These are phyloP conservation scores for Daldinia vernicosa DNA, from an alignment of 495 filamentous ascomycete species.

Conservation along the genomic window DNA sequence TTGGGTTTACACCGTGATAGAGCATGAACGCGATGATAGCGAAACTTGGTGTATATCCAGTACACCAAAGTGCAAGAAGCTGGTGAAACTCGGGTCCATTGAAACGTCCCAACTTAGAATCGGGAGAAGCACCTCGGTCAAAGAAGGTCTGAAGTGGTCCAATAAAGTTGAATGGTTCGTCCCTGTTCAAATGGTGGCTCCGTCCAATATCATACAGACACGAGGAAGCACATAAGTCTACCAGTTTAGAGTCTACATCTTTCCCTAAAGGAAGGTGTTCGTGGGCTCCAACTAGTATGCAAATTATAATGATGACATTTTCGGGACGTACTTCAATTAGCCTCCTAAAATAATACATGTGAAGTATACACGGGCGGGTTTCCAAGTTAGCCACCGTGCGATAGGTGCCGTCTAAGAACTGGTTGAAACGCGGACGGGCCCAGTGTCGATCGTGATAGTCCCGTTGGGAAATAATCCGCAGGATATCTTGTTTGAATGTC, in stretches of 20 bases:
- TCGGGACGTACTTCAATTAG: background rate
- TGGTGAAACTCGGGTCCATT: background rate
- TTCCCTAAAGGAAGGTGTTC: background rate
- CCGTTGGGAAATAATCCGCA: background rate
- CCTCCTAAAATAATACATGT: too few relatives aligned
- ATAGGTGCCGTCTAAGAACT: background rate
- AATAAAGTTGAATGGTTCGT: background rate
- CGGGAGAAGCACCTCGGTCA: background rate
- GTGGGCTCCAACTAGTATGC: background rate
- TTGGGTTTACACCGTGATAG: background rate
- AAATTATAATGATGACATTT: background rate
- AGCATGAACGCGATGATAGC: background rate
- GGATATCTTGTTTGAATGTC: background rate
- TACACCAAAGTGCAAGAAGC: background rate
- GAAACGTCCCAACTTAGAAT: background rate
- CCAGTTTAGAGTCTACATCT: background rate
- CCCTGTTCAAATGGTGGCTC: rapidly evolving
- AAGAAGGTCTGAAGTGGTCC: background rate
- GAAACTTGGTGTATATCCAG: background rate
- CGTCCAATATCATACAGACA: background rate
- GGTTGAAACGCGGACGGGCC: background rate
- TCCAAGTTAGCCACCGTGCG: background rate
- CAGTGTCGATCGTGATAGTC: background rate
- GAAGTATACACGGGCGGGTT: background rate
- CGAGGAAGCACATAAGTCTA: background rate